Evolutionary conservation across 768 basidiomycete species (phyloP).

Genomic region (Mrakia gelida): DNA sequence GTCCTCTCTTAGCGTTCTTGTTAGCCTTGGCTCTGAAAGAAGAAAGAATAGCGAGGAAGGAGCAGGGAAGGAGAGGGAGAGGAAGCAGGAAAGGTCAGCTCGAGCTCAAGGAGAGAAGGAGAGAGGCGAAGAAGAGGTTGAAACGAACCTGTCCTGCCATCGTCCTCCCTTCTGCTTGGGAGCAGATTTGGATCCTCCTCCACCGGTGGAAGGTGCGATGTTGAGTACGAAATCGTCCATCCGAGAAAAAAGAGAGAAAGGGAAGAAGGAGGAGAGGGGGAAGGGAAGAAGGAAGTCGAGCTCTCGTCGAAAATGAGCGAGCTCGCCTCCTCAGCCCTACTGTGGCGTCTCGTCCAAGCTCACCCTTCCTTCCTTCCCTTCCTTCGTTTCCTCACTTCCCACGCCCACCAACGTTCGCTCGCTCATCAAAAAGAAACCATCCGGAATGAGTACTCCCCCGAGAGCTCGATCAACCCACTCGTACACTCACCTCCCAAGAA

Average conservation of each 20-base stretch:
- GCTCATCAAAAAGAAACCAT: background rate
- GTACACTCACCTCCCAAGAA: background rate
- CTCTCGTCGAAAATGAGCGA: background rate
- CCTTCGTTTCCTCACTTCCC: background rate
- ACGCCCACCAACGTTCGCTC: background rate
- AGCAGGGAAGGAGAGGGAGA: background rate
- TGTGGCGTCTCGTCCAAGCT: background rate
- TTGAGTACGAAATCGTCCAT: constrained; percentile 39
- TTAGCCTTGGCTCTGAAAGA: constrained; percentile 66
- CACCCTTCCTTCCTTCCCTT: background rate
- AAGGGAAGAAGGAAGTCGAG: background rate
- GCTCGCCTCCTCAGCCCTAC: background rate
- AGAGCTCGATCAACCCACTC: background rate
- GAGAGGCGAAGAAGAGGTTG: background rate
- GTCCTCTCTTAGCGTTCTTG: constrained; percentile 44
- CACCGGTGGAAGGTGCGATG: constrained; percentile 33
- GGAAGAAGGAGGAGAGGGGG: too few species aligned
- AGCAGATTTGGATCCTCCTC: constrained; percentile 24
- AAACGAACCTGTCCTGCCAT: constrained; percentile 56
- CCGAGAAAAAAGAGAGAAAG: background rate
- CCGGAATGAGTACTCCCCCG: background rate
- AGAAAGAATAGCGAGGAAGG: background rate
- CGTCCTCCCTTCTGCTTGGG: constrained; percentile 45
- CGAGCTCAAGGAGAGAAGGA: background rate
- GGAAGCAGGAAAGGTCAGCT: background rate